Conservation (phyloP, 2,329 filamentous ascomycete genomes). For the Aspergillus carbonarius region DNA sequence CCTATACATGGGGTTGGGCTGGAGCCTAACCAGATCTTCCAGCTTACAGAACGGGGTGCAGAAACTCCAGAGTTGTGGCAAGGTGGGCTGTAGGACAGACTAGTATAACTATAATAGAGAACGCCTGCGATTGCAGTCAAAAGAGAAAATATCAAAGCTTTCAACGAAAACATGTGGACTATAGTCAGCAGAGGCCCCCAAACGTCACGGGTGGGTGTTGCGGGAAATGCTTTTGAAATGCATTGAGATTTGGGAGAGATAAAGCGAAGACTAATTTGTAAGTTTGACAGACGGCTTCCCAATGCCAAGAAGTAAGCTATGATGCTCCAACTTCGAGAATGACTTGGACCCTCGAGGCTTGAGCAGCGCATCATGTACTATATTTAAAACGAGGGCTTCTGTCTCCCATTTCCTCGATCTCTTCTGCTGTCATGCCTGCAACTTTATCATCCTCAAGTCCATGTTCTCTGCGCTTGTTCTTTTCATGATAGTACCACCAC, state of each 20-base stretch:
- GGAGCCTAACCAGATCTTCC: conserved; percentile 20
- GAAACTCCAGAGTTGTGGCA: neutral
- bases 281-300: neutral
- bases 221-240: neutral
- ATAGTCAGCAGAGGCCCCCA: conserved; percentile 3
- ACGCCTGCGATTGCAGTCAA: conserved; percentile 12
- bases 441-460: conserved; percentile 42
- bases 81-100: neutral
- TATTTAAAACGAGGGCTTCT: conserved; percentile 43
- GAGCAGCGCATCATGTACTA: conserved; percentile 29
- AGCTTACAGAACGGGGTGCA: conserved; percentile 17
- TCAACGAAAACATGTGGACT: neutral
- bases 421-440: conserved; percentile 40
- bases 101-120: conserved; percentile 7
- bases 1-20: conserved; percentile 5
- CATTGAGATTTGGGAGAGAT: neutral
- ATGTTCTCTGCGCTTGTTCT: conserved; percentile 46
- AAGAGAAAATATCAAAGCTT: conserved; percentile 8
- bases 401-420: conserved; percentile 46
- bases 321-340: neutral
- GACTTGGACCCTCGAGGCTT: neutral
- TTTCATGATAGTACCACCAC: conserved; percentile 53
- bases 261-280: neutral
- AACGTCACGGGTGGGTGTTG: neutral
- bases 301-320: neutral